These are phyloP conservation scores for Apiotrichum gamsii DNA, from an alignment of 1,284 basidiomycete species.

Conservation along the genomic window DNA sequence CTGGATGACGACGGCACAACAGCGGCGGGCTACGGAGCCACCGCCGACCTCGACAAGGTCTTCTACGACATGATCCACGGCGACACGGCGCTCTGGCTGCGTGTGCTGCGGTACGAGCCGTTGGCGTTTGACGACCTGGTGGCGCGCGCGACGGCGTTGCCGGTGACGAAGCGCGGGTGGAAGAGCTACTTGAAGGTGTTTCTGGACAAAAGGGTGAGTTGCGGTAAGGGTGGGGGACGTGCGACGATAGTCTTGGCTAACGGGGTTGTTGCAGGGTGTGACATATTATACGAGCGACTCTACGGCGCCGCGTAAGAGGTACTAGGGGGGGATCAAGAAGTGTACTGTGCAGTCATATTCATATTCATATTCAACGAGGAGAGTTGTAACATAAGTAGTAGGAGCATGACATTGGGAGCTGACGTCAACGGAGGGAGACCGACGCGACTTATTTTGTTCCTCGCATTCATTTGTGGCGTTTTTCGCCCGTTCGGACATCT, in stretches of 20 bases:
- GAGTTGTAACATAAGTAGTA: no score
- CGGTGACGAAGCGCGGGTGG: constrained; percentile 34
- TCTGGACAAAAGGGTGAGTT: constrained; percentile 40
- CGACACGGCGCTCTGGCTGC: constrained; percentile 28
- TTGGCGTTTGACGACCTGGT: constrained; percentile 43
- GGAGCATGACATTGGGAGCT: no score
- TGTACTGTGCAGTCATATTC: not conserved
- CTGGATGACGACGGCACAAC: constrained; percentile 26
- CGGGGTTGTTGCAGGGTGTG: constrained; percentile 29
- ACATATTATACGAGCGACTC: constrained; percentile 39
- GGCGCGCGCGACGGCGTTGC: constrained; percentile 26
- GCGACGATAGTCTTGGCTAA: no score
- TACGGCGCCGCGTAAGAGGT: constrained; percentile 31
- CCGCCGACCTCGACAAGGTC: constrained; percentile 25
- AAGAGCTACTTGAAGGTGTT: constrained; percentile 34
- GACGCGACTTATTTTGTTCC: no score
- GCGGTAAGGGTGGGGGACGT: not conserved
- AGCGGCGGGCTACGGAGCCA: constrained; percentile 33
- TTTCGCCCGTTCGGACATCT: no score
- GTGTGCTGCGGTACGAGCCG: constrained; percentile 45
- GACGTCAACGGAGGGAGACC: no score
- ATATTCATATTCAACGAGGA: not conserved
- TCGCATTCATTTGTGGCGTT: no score
- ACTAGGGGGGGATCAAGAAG: constrained; percentile 4
- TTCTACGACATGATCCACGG: constrained; percentile 32